Evolutionary conservation across 495 filamentous ascomycete genomes (phyloP), one percentile per base, ranked within the genome.

Genomic region (Geopyxis carbonaria): DNA sequence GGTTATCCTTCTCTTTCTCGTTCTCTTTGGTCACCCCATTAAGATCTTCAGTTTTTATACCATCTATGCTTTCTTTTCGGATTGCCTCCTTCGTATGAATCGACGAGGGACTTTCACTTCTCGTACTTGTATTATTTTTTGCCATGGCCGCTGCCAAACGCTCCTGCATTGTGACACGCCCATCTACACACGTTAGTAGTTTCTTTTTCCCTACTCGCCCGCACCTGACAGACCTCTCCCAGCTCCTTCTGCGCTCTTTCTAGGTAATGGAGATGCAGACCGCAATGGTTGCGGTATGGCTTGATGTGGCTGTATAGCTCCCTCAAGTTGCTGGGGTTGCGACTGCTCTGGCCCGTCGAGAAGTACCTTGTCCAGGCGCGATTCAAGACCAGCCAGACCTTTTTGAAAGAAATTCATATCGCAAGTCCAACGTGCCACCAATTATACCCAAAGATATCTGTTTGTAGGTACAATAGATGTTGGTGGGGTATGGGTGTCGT

Each of bases 341-440:
- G 32, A 57, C 31, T 35, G 50, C 35, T 63, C 69, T 13, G 80
- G 73, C 22, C 75, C 70, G 28, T 93, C 86, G 42, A 85, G 75
- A 43, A 99, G 66, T 38, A 99, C 93, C 33, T 70, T 80, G 57
- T 99, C 89, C 28, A 99, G 66, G 33, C 80, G 73, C 42, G 86
- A 91, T 61, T 99, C 89, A 32, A 99, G 78, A 27, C 84, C 83
- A 20, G 85, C 84, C 36, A 94, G 83, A 38, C 87, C 86, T 57
- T 92, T 83, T 44, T 80, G 78, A 33, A 99, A 65, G 51, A 97
- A 80, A 40, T 56, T 56, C 53, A 56, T 56, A 29, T n/a, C n/a
- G n/a, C n/a, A n/a, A n/a, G n/a, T n/a, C n/a, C n/a, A n/a, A n/a
- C n/a, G n/a, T n/a, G 34, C n/a, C n/a, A n/a, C n/a, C n/a, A n/a